Conservation (phyloP, 2,329 filamentous ascomycete genomes). For the Exophiala oligosperma region DNA sequence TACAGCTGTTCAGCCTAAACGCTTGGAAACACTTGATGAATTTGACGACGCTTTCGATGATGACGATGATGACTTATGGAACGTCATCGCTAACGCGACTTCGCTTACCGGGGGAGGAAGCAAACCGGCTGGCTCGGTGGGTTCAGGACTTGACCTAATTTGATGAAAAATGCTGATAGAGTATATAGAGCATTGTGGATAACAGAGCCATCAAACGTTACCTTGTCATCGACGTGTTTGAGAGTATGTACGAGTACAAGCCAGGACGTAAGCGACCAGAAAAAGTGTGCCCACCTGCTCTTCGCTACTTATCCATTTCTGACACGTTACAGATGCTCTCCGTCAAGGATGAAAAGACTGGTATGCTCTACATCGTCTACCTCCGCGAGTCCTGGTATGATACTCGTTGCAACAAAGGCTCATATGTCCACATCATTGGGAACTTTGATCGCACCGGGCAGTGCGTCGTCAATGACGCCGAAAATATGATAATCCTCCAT, state of each 20-base stretch:
- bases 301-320: constrained; percentile 15
- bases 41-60: constrained; percentile 61
- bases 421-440: constrained; percentile 85
- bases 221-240: constrained; percentile 71
- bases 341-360: constrained; percentile 76
- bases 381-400: constrained; percentile 86
- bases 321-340: constrained; percentile 65
- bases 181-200: constrained; percentile 66
- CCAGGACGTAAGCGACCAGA: constrained; percentile 63
- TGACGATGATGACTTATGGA: constrained; percentile 72
- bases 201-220: constrained; percentile 78
- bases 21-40: constrained; percentile 25
- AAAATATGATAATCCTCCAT: constrained; percentile 86
- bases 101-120: constrained; percentile 64
- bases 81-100: constrained; percentile 60
- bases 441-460: constrained; percentile 68
- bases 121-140: constrained; percentile 44
- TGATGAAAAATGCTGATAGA: constrained; percentile 58
- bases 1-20: constrained; percentile 5
- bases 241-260: constrained; percentile 66
- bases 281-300: constrained; percentile 60
- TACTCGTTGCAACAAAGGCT: constrained; percentile 70
- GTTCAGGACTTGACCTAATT: constrained; percentile 45
- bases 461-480: constrained; percentile 78
- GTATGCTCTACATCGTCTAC: constrained; percentile 65